Evolutionary conservation across 495 filamentous ascomycete genomes (phyloP), one percentile per base, ranked within the genome.

Genomic region (Lentithecium fluviatile): DNA sequence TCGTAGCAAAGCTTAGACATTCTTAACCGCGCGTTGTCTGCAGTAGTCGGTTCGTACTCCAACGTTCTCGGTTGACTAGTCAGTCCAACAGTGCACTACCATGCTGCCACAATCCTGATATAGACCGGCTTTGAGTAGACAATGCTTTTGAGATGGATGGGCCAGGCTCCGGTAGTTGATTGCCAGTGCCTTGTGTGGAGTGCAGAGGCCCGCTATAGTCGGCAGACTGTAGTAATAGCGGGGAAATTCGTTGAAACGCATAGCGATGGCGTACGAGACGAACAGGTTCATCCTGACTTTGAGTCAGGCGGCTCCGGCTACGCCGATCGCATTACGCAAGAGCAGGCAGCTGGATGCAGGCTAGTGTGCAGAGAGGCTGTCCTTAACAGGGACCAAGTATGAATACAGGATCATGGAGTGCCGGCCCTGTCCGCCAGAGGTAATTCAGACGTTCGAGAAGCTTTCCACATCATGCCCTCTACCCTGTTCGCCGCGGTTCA

Each of bases 381-480:
- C 47, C 47, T 48, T 64, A 64, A 55, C 47, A 50, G 36, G 32
- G n/a, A 19, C 36, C 32, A 17, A 57, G 20, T 52, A 65, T 49
- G 29, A 24, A 42, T 29, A 49, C 20, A 32, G 45, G 62, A 56
- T 60, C 49, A 49, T 17, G 62, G 62, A 65, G 62, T 46, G 45
- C 50, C 62, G 56, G 62, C 17, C 56, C 56, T 55, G 47, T 45
- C 51, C 29, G n/a, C 62, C 62, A 55, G 60, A 53, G 56, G 23
- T 21, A 43, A 50, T 26, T 52, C 62, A 60, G 37, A 65, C 50
- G 62, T 65, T 65, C 62, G 62, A 65, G 62, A 65, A 65, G 62
- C 43, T 47, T 65, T 60, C 50, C 52, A 19, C 43, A 32, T 60
- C 45, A 65, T 60, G 56, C 56, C 34, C 11, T 60, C 42, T 45